Evolutionary conservation across 352 stramenopile genomes (phyloP).

Genomic region (Phytophthora sp.): DNA sequence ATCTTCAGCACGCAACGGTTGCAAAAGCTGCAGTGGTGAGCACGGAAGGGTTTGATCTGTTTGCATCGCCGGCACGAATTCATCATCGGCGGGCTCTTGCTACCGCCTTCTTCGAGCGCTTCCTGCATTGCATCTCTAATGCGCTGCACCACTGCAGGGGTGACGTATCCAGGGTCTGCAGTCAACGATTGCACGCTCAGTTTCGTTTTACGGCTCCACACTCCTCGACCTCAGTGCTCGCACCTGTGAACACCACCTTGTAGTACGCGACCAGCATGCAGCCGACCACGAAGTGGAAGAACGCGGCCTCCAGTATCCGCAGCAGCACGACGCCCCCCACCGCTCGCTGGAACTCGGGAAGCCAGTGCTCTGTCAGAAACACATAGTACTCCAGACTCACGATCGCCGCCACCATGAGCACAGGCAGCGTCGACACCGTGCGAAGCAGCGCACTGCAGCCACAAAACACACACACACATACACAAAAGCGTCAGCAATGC

Average conservation of each 20-base stretch:
- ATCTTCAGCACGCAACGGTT: constrained; percentile 87
- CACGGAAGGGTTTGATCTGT: constrained; percentile 76
- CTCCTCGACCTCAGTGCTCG: not conserved
- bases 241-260: constrained; percentile 81
- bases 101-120: constrained; percentile 54
- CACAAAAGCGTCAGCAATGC: not conserved
- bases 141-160: constrained; percentile 57
- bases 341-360: constrained; percentile 34
- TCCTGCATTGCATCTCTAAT: constrained; percentile 68
- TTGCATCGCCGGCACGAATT: constrained; percentile 68
- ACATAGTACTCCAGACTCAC: constrained; percentile 73
- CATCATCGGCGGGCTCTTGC: constrained; percentile 22
- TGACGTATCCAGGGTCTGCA: constrained; percentile 85
- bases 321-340: constrained; percentile 24
- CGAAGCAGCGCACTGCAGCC: constrained; percentile 58
- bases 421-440: constrained; percentile 64
- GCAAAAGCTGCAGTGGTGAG: constrained; percentile 89
- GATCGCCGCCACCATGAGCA: constrained; percentile 67
- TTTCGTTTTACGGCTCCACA: too few relatives aligned
- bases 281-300: constrained; percentile 69
- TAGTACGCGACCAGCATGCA: constrained; percentile 69
- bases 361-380: constrained; percentile 59
- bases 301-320: constrained; percentile 38
- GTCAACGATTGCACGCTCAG: not conserved
- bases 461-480: not conserved